Evolutionary conservation across 1,284 basidiomycete species (phyloP), one percentile per base, ranked within the genome.

Genomic region (Apiotrichum mycotoxinovorans): DNA sequence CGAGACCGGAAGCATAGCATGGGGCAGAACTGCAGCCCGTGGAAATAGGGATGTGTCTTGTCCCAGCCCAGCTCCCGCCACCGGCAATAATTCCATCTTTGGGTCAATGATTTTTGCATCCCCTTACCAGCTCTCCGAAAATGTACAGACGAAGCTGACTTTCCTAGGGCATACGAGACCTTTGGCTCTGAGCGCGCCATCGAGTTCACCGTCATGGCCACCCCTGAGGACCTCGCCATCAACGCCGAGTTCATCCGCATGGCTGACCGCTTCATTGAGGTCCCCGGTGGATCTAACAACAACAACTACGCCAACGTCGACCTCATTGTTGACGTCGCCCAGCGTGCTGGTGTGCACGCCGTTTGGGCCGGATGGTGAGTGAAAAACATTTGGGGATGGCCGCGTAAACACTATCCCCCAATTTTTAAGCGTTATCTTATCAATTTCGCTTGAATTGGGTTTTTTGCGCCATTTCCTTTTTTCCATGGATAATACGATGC

Each of bases 261-360:
- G 96, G 96, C 96, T 35, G 96, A 99, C 78, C 87, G 94, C 71
- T 98, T 96, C 75, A 89, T 99, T 69, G 96, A 98, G 79, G 96
- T 99, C 9, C 95, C 96, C 25, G 96, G 96, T 66, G 96, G 96
- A 61, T 85, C 87, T 49, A 99, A 99, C 79, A 98, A 98, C 83
- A 96, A 99, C 84, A 99, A 99, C 80, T 98, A 98, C 75, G 96
- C 96, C 69, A 99, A 99, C 75, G 96, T 99, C 68, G 96, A 99
- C 75, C 87, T 98, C 69, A 98, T 99, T 70, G 91, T 98, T 63
- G 96, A 99, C 73, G 86, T 99, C 59, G 96, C 96, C 44, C 94
- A 99, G 80, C 88, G 96, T 64, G 85, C 91, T 33, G 94, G 93
- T 47, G 96, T 98, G 2, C 95, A 99, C 75, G 96, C 96, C 49